Evolutionary conservation across 1,284 basidiomycete species (phyloP), one percentile per base, ranked within the genome.

Genomic region (Boletus hoseneyae): DNA sequence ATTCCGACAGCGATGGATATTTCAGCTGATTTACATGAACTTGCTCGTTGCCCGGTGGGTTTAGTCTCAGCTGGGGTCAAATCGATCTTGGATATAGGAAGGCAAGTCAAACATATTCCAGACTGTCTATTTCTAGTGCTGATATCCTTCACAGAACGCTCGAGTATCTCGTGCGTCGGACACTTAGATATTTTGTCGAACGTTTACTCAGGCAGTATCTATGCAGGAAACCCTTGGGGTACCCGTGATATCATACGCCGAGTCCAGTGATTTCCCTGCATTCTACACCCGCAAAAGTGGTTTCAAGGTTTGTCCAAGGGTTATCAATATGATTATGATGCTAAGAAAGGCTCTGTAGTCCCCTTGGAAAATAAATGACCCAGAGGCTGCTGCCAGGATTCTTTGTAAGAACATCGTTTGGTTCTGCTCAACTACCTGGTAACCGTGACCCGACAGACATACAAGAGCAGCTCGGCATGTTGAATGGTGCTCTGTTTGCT

Each of bases 41-140:
- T 97, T 35, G 78, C 88, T 21, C 79, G 90, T 19, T 93, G 88
- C 56, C 85, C 89, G 19, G 90, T 97, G 50, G 90, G 90, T 8
- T 79, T 99, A 34, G 86, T 99, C 19, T 97, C 95, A 36, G 90
- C 94, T 2, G 97, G 97, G 3, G 87, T 93, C 32, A 99, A 99
- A 67, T 94, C 90, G 0, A 98, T 99, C 57, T 72, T 99, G 45
- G 96, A 98, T 68, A 95, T 99, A 54, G 90, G 90, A 48, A 77
- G 80, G 87, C 82, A 64, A 30, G 13, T 41, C 33, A 30, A 9
- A 30, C 11, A 7, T 27, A 6, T 34, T n/a, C 37, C 3, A 15
- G n/a, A 15, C 52, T 8, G 9, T 35, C 39, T 39, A 21, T 51
- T 34, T 48, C n/a, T 19, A 30, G 18, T 47, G 32, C 43, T 52